These are phyloP conservation scores for Thermoascus crustaceus DNA, from an alignment of 2,329 filamentous ascomycete species.

Conservation along the genomic window DNA sequence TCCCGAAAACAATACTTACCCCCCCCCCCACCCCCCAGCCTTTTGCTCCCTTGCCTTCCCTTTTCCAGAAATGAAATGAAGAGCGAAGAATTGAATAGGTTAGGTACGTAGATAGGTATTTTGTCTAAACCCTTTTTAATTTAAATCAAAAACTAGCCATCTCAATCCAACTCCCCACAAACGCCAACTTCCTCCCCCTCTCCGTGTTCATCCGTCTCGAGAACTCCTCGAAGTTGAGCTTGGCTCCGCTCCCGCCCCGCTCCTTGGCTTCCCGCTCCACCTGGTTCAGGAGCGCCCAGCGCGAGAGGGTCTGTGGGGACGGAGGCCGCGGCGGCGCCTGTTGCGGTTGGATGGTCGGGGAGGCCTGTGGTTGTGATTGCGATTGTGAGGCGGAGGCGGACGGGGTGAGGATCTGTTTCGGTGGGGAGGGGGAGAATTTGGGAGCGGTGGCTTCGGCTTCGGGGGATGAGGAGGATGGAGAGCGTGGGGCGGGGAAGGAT, in stretches of 20 bases:
- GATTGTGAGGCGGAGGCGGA: too few relatives aligned
- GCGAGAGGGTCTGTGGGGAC: constrained; percentile 33
- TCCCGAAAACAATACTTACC: too few relatives aligned
- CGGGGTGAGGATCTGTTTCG: constrained; percentile 23
- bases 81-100: too few relatives aligned
- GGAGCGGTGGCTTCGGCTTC: constrained; percentile 28
- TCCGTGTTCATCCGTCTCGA: constrained; percentile 63
- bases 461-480: constrained; percentile 21
- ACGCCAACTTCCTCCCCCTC: constrained; percentile 62
- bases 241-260: constrained; percentile 67
- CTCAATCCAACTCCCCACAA: constrained; percentile 87
- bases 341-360: constrained; percentile 11
- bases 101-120: too few relatives aligned
- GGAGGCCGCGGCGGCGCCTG: constrained; percentile 16
- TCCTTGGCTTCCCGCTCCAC: constrained; percentile 63
- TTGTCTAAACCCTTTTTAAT: too few relatives aligned
- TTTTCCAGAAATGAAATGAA: too few relatives aligned
- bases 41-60: too few relatives aligned
- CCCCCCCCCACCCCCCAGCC: too few relatives aligned
- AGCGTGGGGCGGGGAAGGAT: constrained; percentile 24
- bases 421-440: constrained; percentile 26
- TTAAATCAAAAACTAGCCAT: constrained; percentile 49
- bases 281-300: constrained; percentile 47
- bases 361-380: too few relatives aligned
- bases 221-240: constrained; percentile 72